Conservation (phyloP, 257 asterid genomes). For the Dorcoceras hygrometricum region DNA sequence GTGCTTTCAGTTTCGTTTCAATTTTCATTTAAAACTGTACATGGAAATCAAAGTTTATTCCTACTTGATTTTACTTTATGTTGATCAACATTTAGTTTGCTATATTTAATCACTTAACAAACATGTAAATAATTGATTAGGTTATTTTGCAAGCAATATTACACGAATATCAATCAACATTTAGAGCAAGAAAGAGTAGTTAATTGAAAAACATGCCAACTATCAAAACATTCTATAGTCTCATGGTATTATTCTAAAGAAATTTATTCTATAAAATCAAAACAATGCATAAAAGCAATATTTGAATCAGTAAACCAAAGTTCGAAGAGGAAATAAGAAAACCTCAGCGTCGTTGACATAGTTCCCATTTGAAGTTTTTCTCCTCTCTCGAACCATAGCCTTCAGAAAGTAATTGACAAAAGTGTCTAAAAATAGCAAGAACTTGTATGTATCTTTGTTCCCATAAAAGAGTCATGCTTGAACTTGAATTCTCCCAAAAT, state of each 20-base stretch:
- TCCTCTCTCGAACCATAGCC: neutral
- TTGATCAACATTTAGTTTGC: too few species aligned
- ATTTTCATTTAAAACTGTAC: neutral
- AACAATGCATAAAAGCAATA: too few species aligned
- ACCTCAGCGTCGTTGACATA: neutral
- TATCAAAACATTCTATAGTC: neutral
- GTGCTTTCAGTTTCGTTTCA: too few species aligned
- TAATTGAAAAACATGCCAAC: neutral
- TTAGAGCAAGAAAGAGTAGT: neutral
- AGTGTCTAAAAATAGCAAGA: neutral
- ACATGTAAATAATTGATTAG: too few species aligned
- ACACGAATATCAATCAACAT: neutral
- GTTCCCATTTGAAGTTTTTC: neutral
- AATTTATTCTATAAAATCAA: too few species aligned
- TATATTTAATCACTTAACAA: too few species aligned
- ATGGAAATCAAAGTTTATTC: too few species aligned
- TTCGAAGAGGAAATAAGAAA: neutral
- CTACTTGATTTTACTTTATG: neutral
- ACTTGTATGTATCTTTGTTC: neutral
- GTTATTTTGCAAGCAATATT: neutral
- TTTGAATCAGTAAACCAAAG: too few species aligned
- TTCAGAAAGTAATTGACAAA: too few species aligned
- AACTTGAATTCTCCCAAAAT: neutral
- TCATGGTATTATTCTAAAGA: neutral
- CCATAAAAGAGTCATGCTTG: neutral